Conservation (phyloP, 768 basidiomycete genomes). For the Leucosporidium scottii region DNA sequence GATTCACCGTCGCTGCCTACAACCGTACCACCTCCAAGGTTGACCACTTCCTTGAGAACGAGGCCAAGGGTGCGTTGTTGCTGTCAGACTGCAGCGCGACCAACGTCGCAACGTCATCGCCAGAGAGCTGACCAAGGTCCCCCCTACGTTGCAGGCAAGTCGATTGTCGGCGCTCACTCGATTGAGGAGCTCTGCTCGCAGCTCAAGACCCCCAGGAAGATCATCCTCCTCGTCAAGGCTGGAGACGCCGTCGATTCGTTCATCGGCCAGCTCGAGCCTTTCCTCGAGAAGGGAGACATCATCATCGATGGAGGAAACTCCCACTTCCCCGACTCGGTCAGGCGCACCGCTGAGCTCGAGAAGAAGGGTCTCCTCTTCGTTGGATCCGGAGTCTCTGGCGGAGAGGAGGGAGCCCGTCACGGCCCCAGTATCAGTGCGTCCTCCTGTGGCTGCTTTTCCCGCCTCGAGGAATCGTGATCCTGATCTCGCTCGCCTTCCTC, state of each 20-base stretch:
- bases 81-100: not conserved
- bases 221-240: constrained; percentile 97
- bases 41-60: constrained; percentile 87
- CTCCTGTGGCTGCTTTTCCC: not conserved
- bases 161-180: constrained; percentile 88
- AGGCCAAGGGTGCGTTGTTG: constrained; percentile 76
- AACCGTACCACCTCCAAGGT: constrained; percentile 97
- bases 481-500: not conserved
- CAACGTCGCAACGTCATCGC: not conserved
- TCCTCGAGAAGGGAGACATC: constrained; percentile 93
- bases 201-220: constrained; percentile 92
- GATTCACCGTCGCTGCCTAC: constrained; percentile 91
- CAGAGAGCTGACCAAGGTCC: not conserved
- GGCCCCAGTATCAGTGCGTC: constrained; percentile 75
- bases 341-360: constrained; percentile 87
- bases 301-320: constrained; percentile 99
- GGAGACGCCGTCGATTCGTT: constrained; percentile 93
- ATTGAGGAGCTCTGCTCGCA: constrained; percentile 83
- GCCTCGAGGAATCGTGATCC: not conserved
- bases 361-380: constrained; percentile 92
- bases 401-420: constrained; percentile 95
- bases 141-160: constrained; percentile 60
- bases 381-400: constrained; percentile 97
- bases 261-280: constrained; percentile 76
- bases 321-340: constrained; percentile 96